phyloP scores from a whole-genome alignment of 1,284 basidiomycete genomes.

The Singerocomus rubriflavus region DNA sequence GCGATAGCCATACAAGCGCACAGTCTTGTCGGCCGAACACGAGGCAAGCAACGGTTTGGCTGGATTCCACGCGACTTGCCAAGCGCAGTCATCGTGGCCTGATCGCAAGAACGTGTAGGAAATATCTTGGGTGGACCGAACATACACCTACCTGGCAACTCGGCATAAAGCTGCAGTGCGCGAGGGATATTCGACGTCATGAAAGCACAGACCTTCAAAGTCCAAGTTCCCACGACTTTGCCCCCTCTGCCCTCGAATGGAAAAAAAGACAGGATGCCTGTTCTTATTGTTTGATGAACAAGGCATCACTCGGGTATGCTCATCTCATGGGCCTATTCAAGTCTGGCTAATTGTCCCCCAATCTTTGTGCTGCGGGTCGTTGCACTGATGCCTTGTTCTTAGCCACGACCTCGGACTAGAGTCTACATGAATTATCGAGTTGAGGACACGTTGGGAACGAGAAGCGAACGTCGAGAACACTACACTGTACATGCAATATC shows the following conservation, averaged over 20 bases:
- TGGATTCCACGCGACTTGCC: conserved; percentile 93
- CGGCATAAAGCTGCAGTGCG: conserved; percentile 25
- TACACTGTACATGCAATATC: too few relatives aligned
- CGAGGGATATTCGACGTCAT: conserved; percentile 27
- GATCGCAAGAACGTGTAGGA: neutral
- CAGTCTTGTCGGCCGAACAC: conserved; percentile 92
- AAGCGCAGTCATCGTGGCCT: conserved; percentile 86
- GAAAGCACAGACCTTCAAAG: neutral
- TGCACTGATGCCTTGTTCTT: neutral
- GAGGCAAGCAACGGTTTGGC: conserved; percentile 80
- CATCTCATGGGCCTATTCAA: too few relatives aligned
- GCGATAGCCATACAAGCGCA: conserved; percentile 79
- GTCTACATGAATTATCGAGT: too few relatives aligned
- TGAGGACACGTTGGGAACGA: too few relatives aligned
- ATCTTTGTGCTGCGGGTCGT: neutral
- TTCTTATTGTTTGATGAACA: too few relatives aligned
- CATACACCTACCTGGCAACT: conserved; percentile 29
- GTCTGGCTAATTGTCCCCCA: neutral
- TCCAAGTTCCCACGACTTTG: too few relatives aligned
- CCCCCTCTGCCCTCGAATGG: too few relatives aligned
- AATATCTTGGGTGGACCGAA: neutral
- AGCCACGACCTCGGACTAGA: neutral
- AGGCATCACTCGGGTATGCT: too few relatives aligned
- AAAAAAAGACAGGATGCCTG: too few relatives aligned
- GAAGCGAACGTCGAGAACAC: too few relatives aligned